Percentiles rank a stretch among this genome's conserved stretches.
These are phyloP conservation scores for Amylostereum areolatum DNA, from an alignment of 1,284 basidiomycete species.

Conservation along the genomic window DNA sequence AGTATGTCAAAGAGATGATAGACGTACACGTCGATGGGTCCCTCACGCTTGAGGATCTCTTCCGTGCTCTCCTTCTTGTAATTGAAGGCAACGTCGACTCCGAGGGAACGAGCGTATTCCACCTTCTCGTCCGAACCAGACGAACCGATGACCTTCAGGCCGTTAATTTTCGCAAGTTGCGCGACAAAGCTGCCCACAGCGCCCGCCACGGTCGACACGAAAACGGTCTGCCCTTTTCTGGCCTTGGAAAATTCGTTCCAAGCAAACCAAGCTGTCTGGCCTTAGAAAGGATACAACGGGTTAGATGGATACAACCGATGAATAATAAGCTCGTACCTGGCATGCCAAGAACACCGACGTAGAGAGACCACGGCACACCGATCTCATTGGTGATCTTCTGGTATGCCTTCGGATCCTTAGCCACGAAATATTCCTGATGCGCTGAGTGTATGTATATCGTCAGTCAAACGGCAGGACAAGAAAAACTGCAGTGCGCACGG, in stretches of 20 bases:
- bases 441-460: slow-evolving; percentile 6
- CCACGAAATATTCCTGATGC: slow-evolving; percentile 19
- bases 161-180: slow-evolving; percentile 61
- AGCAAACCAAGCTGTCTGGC: slow-evolving; percentile 19
- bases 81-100: slow-evolving; percentile 69
- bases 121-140: slow-evolving; percentile 71
- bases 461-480: not conserved
- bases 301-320: not conserved
- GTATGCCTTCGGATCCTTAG: slow-evolving; percentile 3
- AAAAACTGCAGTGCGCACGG: slow-evolving; percentile 12
- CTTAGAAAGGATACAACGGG: slow-evolving; percentile 3
- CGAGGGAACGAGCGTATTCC: slow-evolving; percentile 53
- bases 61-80: slow-evolving; percentile 57
- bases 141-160: slow-evolving; percentile 67
- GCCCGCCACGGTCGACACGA: not conserved
- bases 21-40: slow-evolving; percentile 45
- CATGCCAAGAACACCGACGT: slow-evolving; percentile 28
- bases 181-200: slow-evolving; percentile 32
- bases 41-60: slow-evolving; percentile 51
- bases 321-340: slow-evolving; percentile 17
- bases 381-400: slow-evolving; percentile 18
- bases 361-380: slow-evolving; percentile 25
- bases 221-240: slow-evolving; percentile 10
- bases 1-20: not conserved
- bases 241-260: slow-evolving; percentile 19